Conservation (phyloP, 2,329 filamentous ascomycete genomes). For the Drechslerella coelobrocha region DNA sequence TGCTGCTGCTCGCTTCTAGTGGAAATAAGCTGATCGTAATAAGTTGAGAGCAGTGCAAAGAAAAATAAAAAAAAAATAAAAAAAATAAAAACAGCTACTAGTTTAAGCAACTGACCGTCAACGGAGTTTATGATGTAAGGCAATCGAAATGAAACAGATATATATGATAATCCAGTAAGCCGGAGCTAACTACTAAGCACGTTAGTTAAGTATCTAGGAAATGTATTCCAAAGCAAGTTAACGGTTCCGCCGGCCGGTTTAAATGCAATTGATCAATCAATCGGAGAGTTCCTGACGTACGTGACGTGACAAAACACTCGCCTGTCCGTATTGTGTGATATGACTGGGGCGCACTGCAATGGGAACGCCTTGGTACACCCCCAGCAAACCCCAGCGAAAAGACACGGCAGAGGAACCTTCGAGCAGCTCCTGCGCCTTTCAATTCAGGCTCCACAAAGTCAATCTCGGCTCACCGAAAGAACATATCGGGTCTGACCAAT, state of each 20-base stretch:
- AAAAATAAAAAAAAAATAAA: background rate
- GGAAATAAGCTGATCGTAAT: conserved; percentile 13
- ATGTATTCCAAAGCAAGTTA: conserved; percentile 7
- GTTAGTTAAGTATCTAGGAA: too few relatives aligned
- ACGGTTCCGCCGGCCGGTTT: conserved; percentile 32
- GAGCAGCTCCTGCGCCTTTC: conserved; percentile 21
- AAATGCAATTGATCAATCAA: conserved; percentile 40
- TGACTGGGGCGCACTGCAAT: background rate
- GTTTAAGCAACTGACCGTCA: background rate
- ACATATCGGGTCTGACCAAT: conserved; percentile 1
- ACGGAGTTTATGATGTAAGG: background rate
- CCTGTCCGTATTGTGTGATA: background rate
- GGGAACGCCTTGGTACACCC: conserved; percentile 32
- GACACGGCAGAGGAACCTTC: conserved; percentile 39
- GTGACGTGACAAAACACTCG: background rate
- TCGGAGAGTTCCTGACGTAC: conserved; percentile 38
- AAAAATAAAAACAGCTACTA: background rate
- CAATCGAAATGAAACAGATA: background rate
- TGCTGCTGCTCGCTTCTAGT: background rate
- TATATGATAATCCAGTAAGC: too few relatives aligned
- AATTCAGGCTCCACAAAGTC: too few relatives aligned
- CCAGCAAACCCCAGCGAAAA: background rate
- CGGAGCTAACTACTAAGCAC: background rate
- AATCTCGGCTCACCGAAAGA: conserved; percentile 2
- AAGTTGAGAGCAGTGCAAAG: too few relatives aligned